Conservation (phyloP, 2,329 filamentous ascomycete species). For the Bipolaris cookei region DNA sequence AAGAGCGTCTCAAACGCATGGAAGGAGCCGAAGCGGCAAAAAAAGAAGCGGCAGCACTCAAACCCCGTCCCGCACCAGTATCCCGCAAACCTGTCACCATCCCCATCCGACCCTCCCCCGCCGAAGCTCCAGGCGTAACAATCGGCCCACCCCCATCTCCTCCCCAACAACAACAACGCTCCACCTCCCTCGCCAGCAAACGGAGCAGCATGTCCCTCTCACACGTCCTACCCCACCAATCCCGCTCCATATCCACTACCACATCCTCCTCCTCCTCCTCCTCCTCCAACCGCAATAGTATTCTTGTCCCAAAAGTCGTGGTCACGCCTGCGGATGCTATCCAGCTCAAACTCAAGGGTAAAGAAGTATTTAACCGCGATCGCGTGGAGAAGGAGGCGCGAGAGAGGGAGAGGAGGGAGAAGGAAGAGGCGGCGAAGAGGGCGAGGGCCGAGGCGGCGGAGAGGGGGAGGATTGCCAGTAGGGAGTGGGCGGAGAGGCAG, state of each 20-base stretch:
- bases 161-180: constrained; percentile 18
- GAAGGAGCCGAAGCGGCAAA: constrained; percentile 45
- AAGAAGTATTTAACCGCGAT: constrained; percentile 56
- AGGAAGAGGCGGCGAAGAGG: constrained; percentile 57
- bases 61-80: constrained; percentile 37
- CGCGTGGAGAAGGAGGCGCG: constrained; percentile 50
- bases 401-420: constrained; percentile 52
- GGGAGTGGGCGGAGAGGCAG: constrained; percentile 59
- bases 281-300: constrained; percentile 35
- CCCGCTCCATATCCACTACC: constrained; percentile 31
- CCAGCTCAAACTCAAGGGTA: constrained; percentile 49
- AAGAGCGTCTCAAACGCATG: constrained; percentile 45
- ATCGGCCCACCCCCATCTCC: constrained; percentile 20
- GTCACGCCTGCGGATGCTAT: constrained; percentile 42
- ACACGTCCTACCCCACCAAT: constrained; percentile 22
- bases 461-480: constrained; percentile 51
- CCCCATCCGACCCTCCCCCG: constrained; percentile 50
- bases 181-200: constrained; percentile 29
- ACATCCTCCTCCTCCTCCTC: too few relatives aligned
- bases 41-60: constrained; percentile 46
- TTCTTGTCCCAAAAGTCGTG: constrained; percentile 29
- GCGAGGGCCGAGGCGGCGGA: constrained; percentile 56
- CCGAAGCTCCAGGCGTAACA: constrained; percentile 28
- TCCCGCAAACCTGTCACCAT: constrained; percentile 56
- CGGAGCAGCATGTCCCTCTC: constrained; percentile 31